Evolutionary conservation across 2,329 filamentous ascomycete genomes (phyloP).

Genomic region (Penicillium sp.): DNA sequence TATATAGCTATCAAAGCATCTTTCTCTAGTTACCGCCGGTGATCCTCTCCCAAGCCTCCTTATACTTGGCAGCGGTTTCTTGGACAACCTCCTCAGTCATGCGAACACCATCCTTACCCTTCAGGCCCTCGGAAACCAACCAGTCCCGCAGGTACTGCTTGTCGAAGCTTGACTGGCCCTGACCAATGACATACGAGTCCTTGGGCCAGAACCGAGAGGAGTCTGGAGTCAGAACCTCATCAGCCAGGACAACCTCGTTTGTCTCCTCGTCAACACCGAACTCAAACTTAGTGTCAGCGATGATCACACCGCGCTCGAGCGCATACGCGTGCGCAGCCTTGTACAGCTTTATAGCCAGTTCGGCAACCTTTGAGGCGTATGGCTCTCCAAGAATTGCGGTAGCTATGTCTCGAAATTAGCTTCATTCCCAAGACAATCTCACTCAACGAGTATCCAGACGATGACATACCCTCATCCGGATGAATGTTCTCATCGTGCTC

Average conservation of each 20-base stretch:
- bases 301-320: conserved; percentile 67
- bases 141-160: conserved; percentile 86
- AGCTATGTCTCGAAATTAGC: conserved; percentile 36
- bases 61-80: conserved; percentile 71
- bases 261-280: conserved; percentile 68
- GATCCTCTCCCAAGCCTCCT: conserved; percentile 71
- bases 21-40: conserved; percentile 55
- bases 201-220: conserved; percentile 84
- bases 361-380: conserved; percentile 66
- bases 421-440: neutral
- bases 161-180: conserved; percentile 80
- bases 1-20: neutral
- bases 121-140: conserved; percentile 70
- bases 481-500: conserved; percentile 84
- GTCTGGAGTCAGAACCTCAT: conserved; percentile 84
- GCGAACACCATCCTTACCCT: conserved; percentile 70
- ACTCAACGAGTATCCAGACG: neutral
- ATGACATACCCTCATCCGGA: conserved; percentile 59
- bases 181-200: conserved; percentile 70
- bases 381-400: conserved; percentile 63
- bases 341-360: conserved; percentile 66
- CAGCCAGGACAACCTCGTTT: conserved; percentile 71
- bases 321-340: conserved; percentile 48
- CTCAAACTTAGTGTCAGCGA: conserved; percentile 77
- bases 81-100: conserved; percentile 71